Conservation (phyloP, 768 basidiomycete species). For the Mycena galopus region DNA sequence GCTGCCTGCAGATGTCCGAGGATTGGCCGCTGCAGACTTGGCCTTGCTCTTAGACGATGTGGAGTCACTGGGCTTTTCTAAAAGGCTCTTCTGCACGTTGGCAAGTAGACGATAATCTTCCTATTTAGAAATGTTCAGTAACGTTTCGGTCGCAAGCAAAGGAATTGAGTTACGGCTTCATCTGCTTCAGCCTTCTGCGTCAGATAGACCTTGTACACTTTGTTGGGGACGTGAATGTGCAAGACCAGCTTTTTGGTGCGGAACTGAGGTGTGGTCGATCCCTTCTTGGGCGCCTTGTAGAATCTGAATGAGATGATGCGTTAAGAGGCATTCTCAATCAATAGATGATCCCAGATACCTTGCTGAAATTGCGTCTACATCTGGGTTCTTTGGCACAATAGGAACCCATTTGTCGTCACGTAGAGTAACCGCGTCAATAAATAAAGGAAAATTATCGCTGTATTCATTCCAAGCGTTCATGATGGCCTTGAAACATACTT, state of each 20-base stretch:
- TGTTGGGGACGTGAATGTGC: neutral
- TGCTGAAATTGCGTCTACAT: slow-evolving; percentile 35
- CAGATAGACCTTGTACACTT: neutral
- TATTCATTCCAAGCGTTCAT: no score
- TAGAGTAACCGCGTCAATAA: neutral
- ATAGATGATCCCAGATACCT: no score
- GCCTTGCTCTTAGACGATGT: no score
- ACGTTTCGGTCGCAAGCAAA: no score
- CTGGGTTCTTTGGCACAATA: slow-evolving; percentile 12
- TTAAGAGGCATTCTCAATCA: no score
- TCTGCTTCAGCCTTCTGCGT: neutral
- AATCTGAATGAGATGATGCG: slow-evolving; percentile 23
- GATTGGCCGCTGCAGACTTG: no score
- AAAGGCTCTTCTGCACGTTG: no score
- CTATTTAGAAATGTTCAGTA: no score
- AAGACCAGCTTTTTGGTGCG: neutral
- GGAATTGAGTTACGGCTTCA: neutral
- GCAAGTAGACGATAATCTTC: no score
- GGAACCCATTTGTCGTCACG: slow-evolving; percentile 25
- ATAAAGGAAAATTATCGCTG: neutral
- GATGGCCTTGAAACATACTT: slow-evolving; percentile 23
- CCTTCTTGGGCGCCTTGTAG: slow-evolving; percentile 20
- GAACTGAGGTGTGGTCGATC: slow-evolving; percentile 12
- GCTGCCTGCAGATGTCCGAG: no score
- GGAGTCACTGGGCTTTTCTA: no score